Evolutionary conservation across 257 asterid species (phyloP).

Genomic region (Jasminum sambac): DNA sequence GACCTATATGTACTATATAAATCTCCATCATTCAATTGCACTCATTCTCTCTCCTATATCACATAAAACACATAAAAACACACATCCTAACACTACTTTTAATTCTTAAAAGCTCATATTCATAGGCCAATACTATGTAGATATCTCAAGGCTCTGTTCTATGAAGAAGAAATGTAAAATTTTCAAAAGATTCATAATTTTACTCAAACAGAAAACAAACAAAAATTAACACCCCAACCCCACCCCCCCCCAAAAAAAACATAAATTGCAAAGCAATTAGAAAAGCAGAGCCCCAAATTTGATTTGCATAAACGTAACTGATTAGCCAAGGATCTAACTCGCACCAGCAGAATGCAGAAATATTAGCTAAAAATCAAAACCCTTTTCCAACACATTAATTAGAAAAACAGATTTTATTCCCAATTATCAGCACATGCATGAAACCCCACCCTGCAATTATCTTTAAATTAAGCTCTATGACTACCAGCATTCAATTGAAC

Average conservation of each 20-base stretch:
- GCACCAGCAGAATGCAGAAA: background rate
- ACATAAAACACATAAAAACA: too few species aligned
- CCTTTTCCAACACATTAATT: constrained; percentile 8
- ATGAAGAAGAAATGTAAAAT: background rate
- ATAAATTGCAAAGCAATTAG: constrained; percentile 21
- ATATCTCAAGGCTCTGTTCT: background rate
- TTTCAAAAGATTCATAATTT: background rate
- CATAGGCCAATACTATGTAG: background rate
- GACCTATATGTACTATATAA: too few species aligned
- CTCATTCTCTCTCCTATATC: too few species aligned
- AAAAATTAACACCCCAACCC: background rate
- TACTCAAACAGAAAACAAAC: background rate
- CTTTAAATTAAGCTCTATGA: background rate
- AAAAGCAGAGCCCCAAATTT: constrained; percentile 5
- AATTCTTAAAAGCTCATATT: background rate
- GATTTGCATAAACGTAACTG: background rate
- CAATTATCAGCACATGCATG: constrained; percentile 13
- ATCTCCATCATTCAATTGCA: too few species aligned
- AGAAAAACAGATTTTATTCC: background rate
- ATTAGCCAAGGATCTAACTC: background rate
- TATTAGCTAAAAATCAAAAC: constrained; percentile 1
- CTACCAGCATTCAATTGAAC: background rate
- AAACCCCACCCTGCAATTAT: background rate
- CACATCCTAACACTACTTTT: too few species aligned
- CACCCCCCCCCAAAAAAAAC: too few species aligned